Base-by-base conservation (phyloP, 768 basidiomycete species). In the Termitomyces sp. region DNA sequence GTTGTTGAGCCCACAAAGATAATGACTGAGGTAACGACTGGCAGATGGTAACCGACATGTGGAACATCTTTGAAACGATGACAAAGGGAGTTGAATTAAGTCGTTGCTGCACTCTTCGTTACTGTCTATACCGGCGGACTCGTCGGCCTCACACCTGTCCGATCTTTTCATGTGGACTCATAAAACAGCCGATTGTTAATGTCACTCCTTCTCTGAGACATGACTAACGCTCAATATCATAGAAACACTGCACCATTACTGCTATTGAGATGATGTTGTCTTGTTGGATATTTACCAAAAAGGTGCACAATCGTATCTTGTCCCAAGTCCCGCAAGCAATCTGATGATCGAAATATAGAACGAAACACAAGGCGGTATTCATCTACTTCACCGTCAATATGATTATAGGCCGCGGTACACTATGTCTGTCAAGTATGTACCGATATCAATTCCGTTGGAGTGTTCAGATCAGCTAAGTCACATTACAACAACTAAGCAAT, bases 41-140 rank as follows among this genome's bases (percentile, higher is more conserved):
- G 45, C 58, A 57, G 59, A 61, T 58, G 56, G 42, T 45, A 56
- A 61, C 59, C 59, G 14, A 55, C 56, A 27, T 58, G 34, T 50
- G 33, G 8, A 26, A 45, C 34, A 52, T 51, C 48, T 54, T 47
- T 50, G 27, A 40, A 24, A 20, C 49, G 39, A 37, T 30, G 27
- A 46, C n/a, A 45, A 36, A 52, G 5, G 33, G 7, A 7, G 6
- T 48, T 18, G 3, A 24, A 48, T 57, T 46, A 45, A 39, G 13
- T 40, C 9, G 12, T 30, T 46, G 18, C 32, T 44, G 45, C 26
- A 42, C 4, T 34, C 34, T 18, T 18, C 22, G 9, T 27, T 27
- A 30, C 34, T 22, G 51, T 50, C 16, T 42, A 55, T 30, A 9
- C 34, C 34, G 24, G 9, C 2, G 20, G 22, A 39, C 48, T 3